These are phyloP conservation scores for Diaporthe aspalathi DNA, from an alignment of 2,329 filamentous ascomycete genomes.

Conservation along the genomic window DNA sequence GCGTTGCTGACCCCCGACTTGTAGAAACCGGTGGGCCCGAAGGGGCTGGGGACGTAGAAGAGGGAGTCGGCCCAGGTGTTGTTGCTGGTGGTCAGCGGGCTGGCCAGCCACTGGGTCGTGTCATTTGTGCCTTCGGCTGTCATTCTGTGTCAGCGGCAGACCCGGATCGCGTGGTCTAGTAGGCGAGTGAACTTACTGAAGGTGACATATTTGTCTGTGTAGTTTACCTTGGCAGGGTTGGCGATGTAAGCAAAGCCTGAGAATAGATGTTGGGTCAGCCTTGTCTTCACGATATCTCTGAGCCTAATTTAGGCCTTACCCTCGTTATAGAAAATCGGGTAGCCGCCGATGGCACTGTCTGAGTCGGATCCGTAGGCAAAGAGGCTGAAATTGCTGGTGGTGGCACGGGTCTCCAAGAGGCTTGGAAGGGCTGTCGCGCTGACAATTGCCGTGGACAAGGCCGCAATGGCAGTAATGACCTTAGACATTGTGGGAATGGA, in stretches of 20 bases:
- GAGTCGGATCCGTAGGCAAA: conserved; percentile 31
- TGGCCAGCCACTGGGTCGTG: conserved; percentile 33
- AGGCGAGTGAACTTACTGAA: conserved; percentile 1
- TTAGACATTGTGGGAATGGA: conserved; percentile 17
- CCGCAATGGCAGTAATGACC: conserved; percentile 7
- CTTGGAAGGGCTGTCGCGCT: conserved; percentile 10
- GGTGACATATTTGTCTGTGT: conserved; percentile 20
- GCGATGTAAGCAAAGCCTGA: conserved; percentile 33
- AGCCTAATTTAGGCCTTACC: background rate
- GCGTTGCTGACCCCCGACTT: conserved; percentile 27
- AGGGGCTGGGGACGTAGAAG: conserved; percentile 24
- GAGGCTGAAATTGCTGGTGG: conserved; percentile 33
- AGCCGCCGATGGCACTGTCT: conserved; percentile 29
- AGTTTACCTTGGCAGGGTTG: conserved; percentile 33
- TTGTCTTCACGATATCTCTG: background rate
- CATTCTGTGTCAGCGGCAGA: background rate
- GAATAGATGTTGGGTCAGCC: background rate
- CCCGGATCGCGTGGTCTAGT: background rate
- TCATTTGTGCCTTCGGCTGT: conserved; percentile 17
- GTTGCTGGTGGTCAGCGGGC: conserved; percentile 14
- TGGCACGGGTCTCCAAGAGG: background rate
- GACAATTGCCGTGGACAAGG: background rate
- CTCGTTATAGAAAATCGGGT: conserved; percentile 29
- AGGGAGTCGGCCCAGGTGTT: conserved; percentile 22
- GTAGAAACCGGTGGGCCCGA: conserved; percentile 30